Evolutionary conservation across 2,329 filamentous ascomycete genomes (phyloP).

Genomic region (Aspergillus pseudoglaucus): DNA sequence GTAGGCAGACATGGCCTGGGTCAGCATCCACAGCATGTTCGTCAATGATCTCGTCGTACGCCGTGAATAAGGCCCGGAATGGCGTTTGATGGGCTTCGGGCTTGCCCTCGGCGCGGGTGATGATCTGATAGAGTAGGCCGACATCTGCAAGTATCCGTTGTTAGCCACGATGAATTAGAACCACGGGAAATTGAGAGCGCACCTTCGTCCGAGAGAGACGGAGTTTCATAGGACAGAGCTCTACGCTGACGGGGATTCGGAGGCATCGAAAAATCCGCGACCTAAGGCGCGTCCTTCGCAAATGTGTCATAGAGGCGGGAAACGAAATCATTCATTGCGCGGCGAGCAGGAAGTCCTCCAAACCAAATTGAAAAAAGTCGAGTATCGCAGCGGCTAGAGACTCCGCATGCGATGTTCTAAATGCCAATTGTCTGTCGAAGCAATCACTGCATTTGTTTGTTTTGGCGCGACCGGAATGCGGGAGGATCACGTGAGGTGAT

Average conservation of each 20-base stretch:
- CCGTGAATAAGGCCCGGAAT: conserved; percentile 71
- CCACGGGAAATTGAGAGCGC: conserved; percentile 7
- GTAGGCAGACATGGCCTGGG: conserved; percentile 67
- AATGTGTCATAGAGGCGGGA: conserved; percentile 36
- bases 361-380: conserved; percentile 1
- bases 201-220: conserved; percentile 57
- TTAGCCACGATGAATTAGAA: conserved; percentile 1
- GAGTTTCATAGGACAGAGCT: conserved; percentile 35
- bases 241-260: conserved; percentile 38
- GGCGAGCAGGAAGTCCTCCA: conserved; percentile 6
- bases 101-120: conserved; percentile 62
- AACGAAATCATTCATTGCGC: conserved; percentile 36
- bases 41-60: conserved; percentile 71
- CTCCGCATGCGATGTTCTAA: background rate
- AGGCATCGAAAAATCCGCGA: conserved; percentile 46
- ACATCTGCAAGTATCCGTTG: conserved; percentile 54
- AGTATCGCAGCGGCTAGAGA: conserved; percentile 8
- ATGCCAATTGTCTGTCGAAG: background rate
- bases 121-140: conserved; percentile 68
- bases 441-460: conserved; percentile 3
- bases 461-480: conserved; percentile 14
- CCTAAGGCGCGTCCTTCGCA: conserved; percentile 40
- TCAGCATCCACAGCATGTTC: conserved; percentile 64
- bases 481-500: conserved; percentile 3
- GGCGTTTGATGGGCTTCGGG: conserved; percentile 59